Base-by-base conservation (phyloP, 306 rosid genomes). In the Cucurbita pepo region DNA sequence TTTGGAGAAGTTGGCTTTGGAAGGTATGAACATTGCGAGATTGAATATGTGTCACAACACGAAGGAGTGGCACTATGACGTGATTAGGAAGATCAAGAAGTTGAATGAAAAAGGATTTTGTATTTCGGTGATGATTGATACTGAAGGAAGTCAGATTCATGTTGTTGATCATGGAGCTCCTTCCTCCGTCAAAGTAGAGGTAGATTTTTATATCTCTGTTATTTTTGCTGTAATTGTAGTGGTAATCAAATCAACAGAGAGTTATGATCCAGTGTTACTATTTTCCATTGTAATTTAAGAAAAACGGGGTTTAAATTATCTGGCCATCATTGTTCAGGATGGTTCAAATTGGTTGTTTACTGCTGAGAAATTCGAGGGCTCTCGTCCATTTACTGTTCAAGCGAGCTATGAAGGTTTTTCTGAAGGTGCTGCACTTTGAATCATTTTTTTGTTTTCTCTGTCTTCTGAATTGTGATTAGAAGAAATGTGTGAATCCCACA, bases 131-230 rank as follows among this genome's bases (percentile, higher is more conserved):
- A 90, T 93, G 98, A 90, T 93, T 73, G 98, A 93, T 65, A 88
- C 91, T 7, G 98, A 90, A 79, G 98, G 97, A 22, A 88, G 93
- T 83, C 96, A 88, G 86, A 81, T 87, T 79, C 91, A 87, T 63
- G 89, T 90, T 75, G 93, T 88, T 78, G 97, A 93, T 83, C 98
- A 88, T 77, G 98, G 97, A 41, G 87, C 86, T 77, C 81, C 96
- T 41, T 84, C 90, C 69, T 88, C 98, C 37, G 80, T 87, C 51
- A 93, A 90, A 87, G 96, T 81, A 3, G 91, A 93, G 97, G 96
- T 92, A 65, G 56, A 10, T 10, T 13, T 13, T 40, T 6, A 41
- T 73, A 2, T 57, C 57, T 48, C 18, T 48, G 73, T 69, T 65
- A 10, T 40, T 16, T 44, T 65, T 5, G 37, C 55, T 22, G 18